Conservation (phyloP, 2,329 filamentous ascomycete species). For the Trichophyton schoenleinii region DNA sequence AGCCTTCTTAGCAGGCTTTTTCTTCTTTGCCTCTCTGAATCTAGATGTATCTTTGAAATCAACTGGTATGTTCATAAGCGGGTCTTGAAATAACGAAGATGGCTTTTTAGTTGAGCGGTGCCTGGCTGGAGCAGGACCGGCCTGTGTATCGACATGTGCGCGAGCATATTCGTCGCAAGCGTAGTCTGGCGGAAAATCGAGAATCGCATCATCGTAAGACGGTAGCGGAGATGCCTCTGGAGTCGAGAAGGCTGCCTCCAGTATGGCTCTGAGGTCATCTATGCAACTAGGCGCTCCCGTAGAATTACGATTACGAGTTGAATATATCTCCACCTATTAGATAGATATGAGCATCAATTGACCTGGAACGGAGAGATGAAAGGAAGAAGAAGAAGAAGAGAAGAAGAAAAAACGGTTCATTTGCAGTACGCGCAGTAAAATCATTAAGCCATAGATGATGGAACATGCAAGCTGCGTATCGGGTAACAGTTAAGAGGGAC, state of each 20-base stretch:
- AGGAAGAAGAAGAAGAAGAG: not conserved
- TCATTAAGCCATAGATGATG: not conserved
- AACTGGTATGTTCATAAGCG: conserved; percentile 3
- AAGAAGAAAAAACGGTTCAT: not conserved
- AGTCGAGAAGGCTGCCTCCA: not conserved
- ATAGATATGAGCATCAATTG: conserved; percentile 1
- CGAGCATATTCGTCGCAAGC: not conserved
- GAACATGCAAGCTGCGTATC: not conserved
- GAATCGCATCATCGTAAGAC: conserved; percentile 11
- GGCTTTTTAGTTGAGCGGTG: not conserved
- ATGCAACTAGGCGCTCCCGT: not conserved
- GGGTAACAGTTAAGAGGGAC: no score
- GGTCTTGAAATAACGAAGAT: not conserved
- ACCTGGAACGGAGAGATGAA: not conserved
- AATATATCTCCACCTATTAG: not conserved
- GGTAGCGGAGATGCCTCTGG: conserved; percentile 7
- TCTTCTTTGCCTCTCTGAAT: conserved; percentile 13
- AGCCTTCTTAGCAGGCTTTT: conserved; percentile 4
- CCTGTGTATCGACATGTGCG: not conserved
- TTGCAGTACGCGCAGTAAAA: not conserved
- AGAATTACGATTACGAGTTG: conserved; percentile 1
- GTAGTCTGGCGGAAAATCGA: conserved; percentile 23
- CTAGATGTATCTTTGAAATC: conserved; percentile 11
- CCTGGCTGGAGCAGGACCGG: not conserved
- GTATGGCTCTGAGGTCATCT: conserved; percentile 2